Evolutionary conservation across 2,329 filamentous ascomycete species (phyloP).

Genomic region (Monilinia polystroma): DNA sequence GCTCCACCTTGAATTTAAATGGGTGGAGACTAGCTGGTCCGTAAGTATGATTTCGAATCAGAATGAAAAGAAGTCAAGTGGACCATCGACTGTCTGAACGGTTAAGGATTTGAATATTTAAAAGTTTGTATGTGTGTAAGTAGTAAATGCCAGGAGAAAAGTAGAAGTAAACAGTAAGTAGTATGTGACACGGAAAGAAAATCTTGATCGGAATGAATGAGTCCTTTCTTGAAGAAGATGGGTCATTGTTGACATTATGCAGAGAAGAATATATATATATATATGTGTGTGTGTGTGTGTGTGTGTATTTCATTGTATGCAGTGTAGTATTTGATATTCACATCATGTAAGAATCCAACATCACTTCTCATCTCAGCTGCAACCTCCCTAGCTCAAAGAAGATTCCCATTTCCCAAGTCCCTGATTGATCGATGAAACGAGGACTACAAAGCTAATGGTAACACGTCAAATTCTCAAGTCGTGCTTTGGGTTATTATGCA

Average conservation of each 20-base stretch:
- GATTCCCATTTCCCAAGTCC: no score
- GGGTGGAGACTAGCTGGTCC: no score
- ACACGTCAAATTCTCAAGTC: neutral
- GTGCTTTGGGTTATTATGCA: neutral
- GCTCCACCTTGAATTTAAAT: neutral
- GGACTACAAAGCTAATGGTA: neutral
- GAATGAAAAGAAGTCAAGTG: neutral
- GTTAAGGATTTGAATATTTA: neutral
- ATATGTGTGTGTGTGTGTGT: no score
- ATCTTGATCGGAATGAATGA: neutral
- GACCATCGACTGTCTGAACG: neutral
- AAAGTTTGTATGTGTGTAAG: neutral
- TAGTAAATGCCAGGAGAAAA: neutral
- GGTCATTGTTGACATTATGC: neutral
- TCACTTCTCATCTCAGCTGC: no score
- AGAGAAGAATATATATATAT: neutral
- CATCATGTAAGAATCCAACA: no score
- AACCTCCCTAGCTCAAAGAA: no score
- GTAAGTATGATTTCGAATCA: no score
- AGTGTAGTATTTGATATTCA: no score
- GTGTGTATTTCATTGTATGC: no score
- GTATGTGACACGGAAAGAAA: neutral
- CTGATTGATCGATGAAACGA: neutral
- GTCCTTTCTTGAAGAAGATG: neutral
- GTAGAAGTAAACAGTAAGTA: neutral